Base-by-base conservation (phyloP, 2,329 filamentous ascomycete species). In the Talaromyces albobiverticillius region DNA sequence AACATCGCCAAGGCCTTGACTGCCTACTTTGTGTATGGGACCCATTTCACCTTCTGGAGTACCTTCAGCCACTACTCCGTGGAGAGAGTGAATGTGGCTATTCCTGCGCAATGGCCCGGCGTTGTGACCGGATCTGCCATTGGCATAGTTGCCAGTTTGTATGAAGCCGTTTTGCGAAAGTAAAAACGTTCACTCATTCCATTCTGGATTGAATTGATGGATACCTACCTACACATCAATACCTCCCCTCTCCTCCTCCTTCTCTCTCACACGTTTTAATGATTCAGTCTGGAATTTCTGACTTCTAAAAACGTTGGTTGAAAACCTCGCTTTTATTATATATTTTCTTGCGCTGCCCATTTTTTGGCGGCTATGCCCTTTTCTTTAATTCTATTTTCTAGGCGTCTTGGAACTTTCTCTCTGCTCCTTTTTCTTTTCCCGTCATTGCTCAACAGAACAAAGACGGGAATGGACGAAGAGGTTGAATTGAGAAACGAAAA, bases 1-100 rank as follows among this genome's bases (percentile, higher is more conserved):
- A 95, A 92, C 76, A 85, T 97, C 54, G 84, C 84, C 63, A 96
- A 96, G 77, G 92, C 88, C 0, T 69, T 97, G 52, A 72, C 92
- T 56, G 85, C 89, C 7, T 96, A 88, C 70, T 80, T 93, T 31
- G 85, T 96, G 16, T 96, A 92, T 67, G 83, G 80, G 9, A 84
- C 70, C 8, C 63, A 67, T 18, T 72, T 73, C 59, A 67, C 61
- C 23, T 70, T 74, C 55, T 70, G 65, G 60, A 64, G 68, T 16
- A 23, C 73, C 9, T 76, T 67, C 59, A 69, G 65, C 58, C 55
- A 60, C 22, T 62, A 60, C 46, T 67, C 71, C 6, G 62, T 77
- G 22, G 62, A 65, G 3, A 69, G 60, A 48, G 71, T 77, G 43
- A 68, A 72, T 29, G 57, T 58, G 7, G 62, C 70, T 16, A 66